Percentiles rank a stretch among this genome's conserved stretches.
Evolutionary conservation across 768 basidiomycete species (phyloP).

Genomic region (Chlorophyllum brunneum): DNA sequence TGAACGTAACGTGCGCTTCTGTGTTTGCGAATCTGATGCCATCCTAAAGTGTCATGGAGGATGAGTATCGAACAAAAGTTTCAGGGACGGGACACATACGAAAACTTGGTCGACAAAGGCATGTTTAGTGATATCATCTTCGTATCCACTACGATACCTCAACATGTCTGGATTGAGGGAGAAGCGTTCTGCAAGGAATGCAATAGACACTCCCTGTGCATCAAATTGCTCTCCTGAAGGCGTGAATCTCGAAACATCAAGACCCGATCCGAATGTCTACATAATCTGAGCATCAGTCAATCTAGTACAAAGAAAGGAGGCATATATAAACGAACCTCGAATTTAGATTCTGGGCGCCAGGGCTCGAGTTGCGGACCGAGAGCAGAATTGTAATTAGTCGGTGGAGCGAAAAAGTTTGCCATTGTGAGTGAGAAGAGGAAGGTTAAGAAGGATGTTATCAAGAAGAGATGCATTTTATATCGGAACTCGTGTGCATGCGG

Average conservation of each 20-base stretch:
- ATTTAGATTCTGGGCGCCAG: constrained; percentile 9
- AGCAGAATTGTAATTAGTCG: not conserved
- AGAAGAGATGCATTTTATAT: not conserved
- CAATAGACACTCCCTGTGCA: constrained; percentile 21
- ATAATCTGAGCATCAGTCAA: too few species aligned
- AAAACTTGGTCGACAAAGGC: constrained; percentile 10
- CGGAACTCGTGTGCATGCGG: not conserved
- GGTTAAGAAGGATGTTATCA: not conserved
- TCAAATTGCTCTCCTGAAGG: constrained; percentile 17
- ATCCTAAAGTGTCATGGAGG: constrained; percentile 18
- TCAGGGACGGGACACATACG: not conserved
- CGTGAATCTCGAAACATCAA: constrained; percentile 22
- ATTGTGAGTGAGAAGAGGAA: constrained; percentile 6
- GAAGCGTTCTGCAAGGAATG: constrained; percentile 23
- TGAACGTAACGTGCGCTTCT: constrained; percentile 32
- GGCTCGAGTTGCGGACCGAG: constrained; percentile 5
- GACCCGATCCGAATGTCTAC: constrained; percentile 28
- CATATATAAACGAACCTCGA: not conserved
- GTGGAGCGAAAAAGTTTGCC: constrained; percentile 7
- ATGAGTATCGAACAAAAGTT: not conserved
- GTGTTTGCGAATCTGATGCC: constrained; percentile 30
- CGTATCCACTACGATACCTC: constrained; percentile 24
- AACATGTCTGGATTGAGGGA: constrained; percentile 18
- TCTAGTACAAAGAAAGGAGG: not conserved
- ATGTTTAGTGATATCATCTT: constrained; percentile 21